A percentile compares a stretch with the other conserved stretches of the same genome.
Conservation (phyloP, 495 filamentous ascomycete genomes). For the Penicillium atrosanguineum region DNA sequence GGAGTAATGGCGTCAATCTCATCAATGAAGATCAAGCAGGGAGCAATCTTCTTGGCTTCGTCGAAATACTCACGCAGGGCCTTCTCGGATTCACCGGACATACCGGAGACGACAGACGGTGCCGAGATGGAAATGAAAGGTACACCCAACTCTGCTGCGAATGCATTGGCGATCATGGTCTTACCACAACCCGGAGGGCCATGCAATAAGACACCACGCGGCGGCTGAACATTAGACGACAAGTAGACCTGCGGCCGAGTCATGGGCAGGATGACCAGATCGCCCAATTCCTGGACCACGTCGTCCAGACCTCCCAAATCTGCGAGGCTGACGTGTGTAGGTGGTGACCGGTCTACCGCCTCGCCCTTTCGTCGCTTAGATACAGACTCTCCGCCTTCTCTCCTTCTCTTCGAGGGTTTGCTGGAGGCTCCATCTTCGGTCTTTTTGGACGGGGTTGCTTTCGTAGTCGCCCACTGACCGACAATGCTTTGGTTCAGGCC, state of each 20-base stretch:
- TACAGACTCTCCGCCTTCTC: constrained; percentile 65
- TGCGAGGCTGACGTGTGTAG: constrained; percentile 69
- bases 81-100: constrained; percentile 96
- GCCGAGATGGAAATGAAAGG: constrained; percentile 88
- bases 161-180: constrained; percentile 88
- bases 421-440: constrained; percentile 16
- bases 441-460: constrained; percentile 33
- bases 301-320: constrained; percentile 86
- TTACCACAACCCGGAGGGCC: constrained; percentile 95
- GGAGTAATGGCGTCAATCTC: constrained; percentile 96
- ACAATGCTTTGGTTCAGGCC: constrained; percentile 74
- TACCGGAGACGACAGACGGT: constrained; percentile 85
- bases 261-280: constrained; percentile 81
- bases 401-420: constrained; percentile 42
- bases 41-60: constrained; percentile 81
- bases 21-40: constrained; percentile 92
- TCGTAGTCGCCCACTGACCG: constrained; percentile 61
- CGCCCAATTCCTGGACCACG: constrained; percentile 71
- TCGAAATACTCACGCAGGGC: constrained; percentile 87
- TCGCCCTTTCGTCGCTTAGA: constrained; percentile 64
- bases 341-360: constrained; percentile 63
- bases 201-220: constrained; percentile 86
- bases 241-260: constrained; percentile 65
- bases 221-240: constrained; percentile 61
- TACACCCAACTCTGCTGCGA: constrained; percentile 79